Base-by-base conservation (phyloP, 345 rosid species). In the Kernera saxatilis region DNA sequence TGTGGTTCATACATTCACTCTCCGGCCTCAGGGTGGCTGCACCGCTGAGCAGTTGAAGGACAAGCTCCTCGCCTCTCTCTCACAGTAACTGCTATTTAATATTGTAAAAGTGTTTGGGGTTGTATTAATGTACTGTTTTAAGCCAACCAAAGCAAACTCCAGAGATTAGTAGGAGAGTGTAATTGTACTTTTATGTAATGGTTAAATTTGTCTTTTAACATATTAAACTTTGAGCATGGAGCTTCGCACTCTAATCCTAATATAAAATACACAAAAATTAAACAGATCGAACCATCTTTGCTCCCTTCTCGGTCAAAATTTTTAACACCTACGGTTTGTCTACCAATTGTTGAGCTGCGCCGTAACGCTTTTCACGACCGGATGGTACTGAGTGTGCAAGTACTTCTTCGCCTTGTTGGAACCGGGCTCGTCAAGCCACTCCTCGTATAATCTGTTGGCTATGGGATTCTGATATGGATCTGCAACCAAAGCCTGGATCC, bases 361-460 rank as follows among this genome's bases (percentile, higher is more conserved):
- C 0, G 89, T 79, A 49, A 91, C 71, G 69, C 90, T 94, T 78
- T 93, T 91, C 3, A 85, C 86, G 18, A 91, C 74, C 3, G 93
- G 96, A 82, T 91, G 98, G 81, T 89, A 94, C 64, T 60, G 88
- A 18, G 98, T 89, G 78, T 89, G 97, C 85, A 91, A 44, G 64
- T 77, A 79, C 82, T 74, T 82, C 78, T 77, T 89, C 0, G 99
- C 96, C 69, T 81, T 82, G 69, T 78, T 78, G 2, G 97, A 94
- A 69, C 98, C 93, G 25, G 98, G 99, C 29, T 85, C 84, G 51
- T 70, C 87, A 57, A 91, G 97, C 99, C 97, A 91, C 63, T 94
- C 97, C 0, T 87, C 86, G 39, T 85, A 89, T 39, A 91, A 26
- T 59, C 80, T 59, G 72, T 81, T 87, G 7, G 91, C 95, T 32